Base-by-base conservation (phyloP, 345 rosid genomes). In the Aurinia saxatilis region DNA sequence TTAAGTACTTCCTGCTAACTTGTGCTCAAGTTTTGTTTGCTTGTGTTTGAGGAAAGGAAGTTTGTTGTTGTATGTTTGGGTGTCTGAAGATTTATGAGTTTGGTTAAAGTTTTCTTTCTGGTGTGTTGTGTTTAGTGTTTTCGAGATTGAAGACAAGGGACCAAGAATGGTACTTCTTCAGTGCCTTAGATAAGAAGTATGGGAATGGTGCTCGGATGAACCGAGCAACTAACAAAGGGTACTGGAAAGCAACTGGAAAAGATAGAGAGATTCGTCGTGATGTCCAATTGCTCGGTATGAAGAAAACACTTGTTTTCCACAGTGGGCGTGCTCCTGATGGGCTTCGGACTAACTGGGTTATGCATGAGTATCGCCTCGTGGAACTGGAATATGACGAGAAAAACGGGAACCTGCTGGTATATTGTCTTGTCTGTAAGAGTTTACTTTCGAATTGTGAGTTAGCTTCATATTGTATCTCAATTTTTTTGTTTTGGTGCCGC, bases 181-280 rank as follows among this genome's bases (percentile, higher is more conserved):
- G 95, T 57, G 81, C 84, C 7, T 60, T 88, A 63, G 98, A 91
- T 58, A 86, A 75, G 79, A 91, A 86, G 68, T 88, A 86, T 47
- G 88, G 84, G 0, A 88, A 88, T 68, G 95, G 98, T 4, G 92
- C 84, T 55, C 79, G 96, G 57, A 86, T 91, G 96, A 91, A 88
- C 45, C 68, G 96, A 48, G 90, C 96, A 1, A 91, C 98, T 2
- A 72, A 66, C 34, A 75, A 65, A 59, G 96, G 98, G 6, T 91
- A 88, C 63, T 91, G 98, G 98, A 91, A 91, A 79, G 90, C 98
- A 2, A 91, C 96, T 1, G 96, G 98, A 7, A 91, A 86, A 68
- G 98, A 91, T 62, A 73, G 96, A 47, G 82, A 74, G 39, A 70
- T 91, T 31, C 81, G 83, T 56, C 80, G 87, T 33, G 82, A 64